Evolutionary conservation across 441 rosid genomes (phyloP), one percentile per base, ranked within the genome.

Genomic region (Manihot esculenta): DNA sequence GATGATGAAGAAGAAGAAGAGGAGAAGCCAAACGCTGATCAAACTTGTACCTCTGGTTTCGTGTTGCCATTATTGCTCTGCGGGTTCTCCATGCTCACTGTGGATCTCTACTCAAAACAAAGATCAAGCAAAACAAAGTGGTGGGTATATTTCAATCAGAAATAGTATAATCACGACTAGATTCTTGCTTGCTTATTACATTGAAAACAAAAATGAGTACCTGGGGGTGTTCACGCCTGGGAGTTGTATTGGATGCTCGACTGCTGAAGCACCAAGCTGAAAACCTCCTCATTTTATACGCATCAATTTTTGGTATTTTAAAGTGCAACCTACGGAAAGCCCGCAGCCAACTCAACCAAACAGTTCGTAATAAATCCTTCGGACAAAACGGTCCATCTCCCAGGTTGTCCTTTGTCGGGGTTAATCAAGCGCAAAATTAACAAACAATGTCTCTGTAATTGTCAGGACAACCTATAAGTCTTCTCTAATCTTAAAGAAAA

Each of bases 261-360:
- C 23, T 54, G 44, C 60, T 80, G 85, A 73, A 62, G 85, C 82
- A 77, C 76, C 86, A 84, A 62, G 77, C 61, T 5, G 66, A 68
- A 74, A 85, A 66, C 66, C 76, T 73, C 72, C 72, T 76, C 87
- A 80, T 83, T 89, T 75, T 85, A 84, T 83, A 68, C 64, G 51
- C 78, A 61, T 76, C 71, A n/a, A 68, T 68, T 74, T 65, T 58
- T 47, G 62, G 50, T 24, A 24, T 68, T 27, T 75, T 76, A 75
- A 75, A 81, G 90, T 84, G 81, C 80, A 82, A 74, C 77, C 66
- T 63, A 87, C 78, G 86, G 71, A 84, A 89, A 72, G 88, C 70
- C 77, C 72, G 77, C 73, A 81, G 58, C 84, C 83, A 65, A 80
- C 79, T 66, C 38, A n/a, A 64, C 71, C 71, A 41, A 75, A 68